Evolutionary conservation across 495 filamentous ascomycete genomes (phyloP), one percentile per base, ranked within the genome.

Genomic region (Copromyces sp.): DNA sequence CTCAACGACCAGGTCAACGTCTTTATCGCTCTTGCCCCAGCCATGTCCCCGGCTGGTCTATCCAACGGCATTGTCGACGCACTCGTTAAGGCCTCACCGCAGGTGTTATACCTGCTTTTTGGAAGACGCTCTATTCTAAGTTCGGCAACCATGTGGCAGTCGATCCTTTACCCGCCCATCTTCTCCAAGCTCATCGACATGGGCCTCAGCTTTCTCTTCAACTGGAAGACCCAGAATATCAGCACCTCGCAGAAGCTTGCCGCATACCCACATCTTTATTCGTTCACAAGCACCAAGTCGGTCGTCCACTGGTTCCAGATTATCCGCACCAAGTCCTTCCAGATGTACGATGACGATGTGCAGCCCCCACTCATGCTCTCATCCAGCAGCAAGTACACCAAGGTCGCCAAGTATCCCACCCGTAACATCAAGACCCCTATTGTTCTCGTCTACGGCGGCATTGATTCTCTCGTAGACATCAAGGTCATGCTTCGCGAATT

Each of bases 261-360:
- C 37, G 94, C 94, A n/a, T 99, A 99, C 77, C 89, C 95, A 37
- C 96, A 99, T 80, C 84, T 99, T 1, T 99, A 96, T 79, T 97
- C 94, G 3, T 98, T 94, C 79, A 97, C 95, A 1, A 95, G 92
- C 78, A 97, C 94, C 72, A 99, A 99, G 78, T 92, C 90, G 16
- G 93, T 97, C 9, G 95, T 99, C 0, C 95, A 99, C 77, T 99
- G 95, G 95, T 99, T 99, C 81, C 95, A 99, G 78, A 97, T 99
- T 76, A 98, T 99, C 74, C 90, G 95, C 65, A 97, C 94, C 77
- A 91, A 92, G 74, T 92, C 87, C 39, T 99, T 99, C 79, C 95
- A 98, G 81, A 98, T 99, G 91, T 98, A 94, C 80, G 95, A 99
- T 77, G 95, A 99, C 77, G 95, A 98, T 77, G 87, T 95, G 8